Base-by-base conservation (phyloP, 1,284 basidiomycete species). In the Xerocomus nothofagi region DNA sequence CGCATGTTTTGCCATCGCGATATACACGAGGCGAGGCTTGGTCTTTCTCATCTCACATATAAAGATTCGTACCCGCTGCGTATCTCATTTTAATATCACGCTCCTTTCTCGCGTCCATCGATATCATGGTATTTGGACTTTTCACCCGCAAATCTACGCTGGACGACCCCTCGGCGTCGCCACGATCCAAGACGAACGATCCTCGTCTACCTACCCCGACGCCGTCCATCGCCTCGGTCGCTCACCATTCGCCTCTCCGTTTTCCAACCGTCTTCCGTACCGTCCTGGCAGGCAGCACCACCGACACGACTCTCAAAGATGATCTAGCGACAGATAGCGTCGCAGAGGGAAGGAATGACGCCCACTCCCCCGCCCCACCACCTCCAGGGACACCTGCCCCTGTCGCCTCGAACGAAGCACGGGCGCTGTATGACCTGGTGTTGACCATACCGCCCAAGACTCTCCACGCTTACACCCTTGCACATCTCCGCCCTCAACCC, bases 401-500 rank as follows among this genome's bases (percentile, higher is more conserved):
- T 7, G 12, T 49, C 18, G 23, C 45, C 43, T 23, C 56, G 45
- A 36, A 55, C 40, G 55, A 62, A 42, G 47, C 58, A 43, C 65
- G 70, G 15, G 68, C 72, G 12, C 69, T 88, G 2, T 69, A 76
- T 38, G 60, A 75, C 15, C 73, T 84, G 51, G 72, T 88, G 58
- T 63, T 72, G 38, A 73, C 78, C 11, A 76, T 88, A 37, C 87
- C 87, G 3, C 71, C 86, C 4, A 82, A 86, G 66, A 81, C 75
- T 0, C 70, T 90, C 2, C 81, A 87, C 56, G 55, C 73, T 3
- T 89, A 86, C 69, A 75, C 78, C 26, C 72, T 88, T 34, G 51
- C 76, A 1, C 76, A 75, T 53, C 71, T 88, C 46, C 62, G 62
- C 9, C 59, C 61, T 3, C 50, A 12, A 27, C 17, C 44, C 44